Evolutionary conservation across 768 basidiomycete genomes (phyloP).

Genomic region (Mycena latifolia): DNA sequence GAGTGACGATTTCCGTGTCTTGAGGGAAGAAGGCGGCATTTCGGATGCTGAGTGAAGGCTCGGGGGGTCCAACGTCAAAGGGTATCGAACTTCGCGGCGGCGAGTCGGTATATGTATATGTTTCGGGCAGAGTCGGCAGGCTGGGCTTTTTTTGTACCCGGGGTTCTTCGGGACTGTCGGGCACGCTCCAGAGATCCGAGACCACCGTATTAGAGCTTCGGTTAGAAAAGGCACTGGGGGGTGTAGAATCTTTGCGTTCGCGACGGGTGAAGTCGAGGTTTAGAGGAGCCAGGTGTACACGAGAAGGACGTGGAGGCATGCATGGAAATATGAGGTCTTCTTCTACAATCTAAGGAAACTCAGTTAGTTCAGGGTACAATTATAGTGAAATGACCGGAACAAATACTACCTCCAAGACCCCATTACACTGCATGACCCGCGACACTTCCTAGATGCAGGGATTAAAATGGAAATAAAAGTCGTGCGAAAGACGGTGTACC

Average conservation of each 20-base stretch:
- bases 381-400: conserved; percentile 19
- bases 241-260: conserved; percentile 37
- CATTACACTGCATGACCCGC: conserved; percentile 74
- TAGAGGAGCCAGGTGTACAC: conserved; percentile 34
- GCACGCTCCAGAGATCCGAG: conserved; percentile 39
- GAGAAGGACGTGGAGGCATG: conserved; percentile 36
- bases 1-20: conserved; percentile 28
- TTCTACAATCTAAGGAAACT: conserved; percentile 71
- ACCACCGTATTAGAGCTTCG: conserved; percentile 41
- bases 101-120: conserved; percentile 33
- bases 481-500: conserved; percentile 51
- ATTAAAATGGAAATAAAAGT: conserved; percentile 17
- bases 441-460: conserved; percentile 66
- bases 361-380: conserved; percentile 10
- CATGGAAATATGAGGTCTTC: conserved; percentile 82
- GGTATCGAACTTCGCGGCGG: conserved; percentile 32
- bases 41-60: conserved; percentile 30
- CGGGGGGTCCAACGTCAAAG: conserved; percentile 30
- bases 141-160: conserved; percentile 38
- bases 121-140: conserved; percentile 42
- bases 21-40: conserved; percentile 32
- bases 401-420: conserved; percentile 74
- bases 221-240: conserved; percentile 36
- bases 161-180: conserved; percentile 36
- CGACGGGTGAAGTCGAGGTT: conserved; percentile 32